Evolutionary conservation across 441 rosid species (phyloP).

Genomic region (Syzygium malaccense): DNA sequence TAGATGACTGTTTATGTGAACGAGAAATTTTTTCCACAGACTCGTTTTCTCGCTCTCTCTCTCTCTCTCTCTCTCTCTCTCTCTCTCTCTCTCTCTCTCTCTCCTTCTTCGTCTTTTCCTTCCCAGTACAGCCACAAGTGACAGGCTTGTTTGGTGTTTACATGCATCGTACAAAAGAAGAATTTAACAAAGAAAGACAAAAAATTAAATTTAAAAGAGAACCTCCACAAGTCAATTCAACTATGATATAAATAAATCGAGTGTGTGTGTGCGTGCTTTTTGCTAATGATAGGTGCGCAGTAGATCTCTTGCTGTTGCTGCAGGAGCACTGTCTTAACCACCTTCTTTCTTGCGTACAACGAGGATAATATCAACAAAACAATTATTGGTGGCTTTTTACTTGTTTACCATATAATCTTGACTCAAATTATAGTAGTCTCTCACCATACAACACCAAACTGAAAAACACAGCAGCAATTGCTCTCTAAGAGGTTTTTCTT

Average conservation of each 20-base stretch:
- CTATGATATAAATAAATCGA: slow-evolving; percentile 1
- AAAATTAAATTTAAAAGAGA: neutral
- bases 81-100: neutral
- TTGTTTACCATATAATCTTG: neutral
- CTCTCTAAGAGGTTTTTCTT: neutral
- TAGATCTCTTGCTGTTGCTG: slow-evolving; percentile 3
- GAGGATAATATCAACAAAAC: neutral
- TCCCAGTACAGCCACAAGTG: slow-evolving; percentile 17
- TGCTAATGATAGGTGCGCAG: neutral
- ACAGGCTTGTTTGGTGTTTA: neutral
- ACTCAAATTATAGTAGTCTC: neutral
- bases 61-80: too few relatives aligned
- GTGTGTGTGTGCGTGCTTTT: slow-evolving; percentile 13
- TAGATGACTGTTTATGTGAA: slow-evolving; percentile 24
- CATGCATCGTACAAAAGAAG: slow-evolving; percentile 2
- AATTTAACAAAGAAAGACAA: neutral
- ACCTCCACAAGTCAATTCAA: slow-evolving; percentile 19
- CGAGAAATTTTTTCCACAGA: slow-evolving; percentile 14
- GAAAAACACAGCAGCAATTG: neutral
- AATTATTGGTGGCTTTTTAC: neutral
- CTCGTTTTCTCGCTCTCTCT: neutral
- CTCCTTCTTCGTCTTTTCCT: neutral
- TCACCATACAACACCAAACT: neutral
- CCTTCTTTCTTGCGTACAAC: neutral
- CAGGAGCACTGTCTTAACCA: neutral